Evolutionary conservation across 2,329 filamentous ascomycete genomes (phyloP).

Genomic region (Xylariaceae sp.): DNA sequence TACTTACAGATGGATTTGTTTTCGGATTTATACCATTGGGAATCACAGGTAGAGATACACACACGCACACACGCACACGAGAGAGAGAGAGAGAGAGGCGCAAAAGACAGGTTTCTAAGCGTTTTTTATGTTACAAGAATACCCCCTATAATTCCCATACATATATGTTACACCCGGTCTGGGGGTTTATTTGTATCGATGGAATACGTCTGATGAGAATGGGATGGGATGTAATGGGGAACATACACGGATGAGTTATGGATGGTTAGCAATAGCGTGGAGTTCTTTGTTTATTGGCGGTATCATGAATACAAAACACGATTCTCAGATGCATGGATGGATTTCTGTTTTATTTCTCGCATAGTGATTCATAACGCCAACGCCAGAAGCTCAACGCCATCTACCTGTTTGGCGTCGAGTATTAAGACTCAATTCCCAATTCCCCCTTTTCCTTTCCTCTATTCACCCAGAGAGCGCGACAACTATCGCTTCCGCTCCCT

Average conservation of each 20-base stretch:
- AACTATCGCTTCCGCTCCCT: constrained; percentile 54
- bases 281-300: neutral
- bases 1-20: neutral
- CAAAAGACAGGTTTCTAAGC: neutral
- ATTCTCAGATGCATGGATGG: constrained; percentile 2
- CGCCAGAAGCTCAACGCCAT: constrained; percentile 11
- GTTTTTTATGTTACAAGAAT: neutral
- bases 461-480: neutral
- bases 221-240: constrained; percentile 11
- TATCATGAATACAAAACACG: neutral
- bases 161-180: neutral
- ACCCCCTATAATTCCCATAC: neutral
- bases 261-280: constrained; percentile 7
- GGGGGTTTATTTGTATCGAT: neutral
- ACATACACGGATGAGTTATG: constrained; percentile 7
- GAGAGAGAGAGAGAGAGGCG: too few species aligned
- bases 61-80: neutral
- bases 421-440: neutral
- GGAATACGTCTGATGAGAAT: neutral
- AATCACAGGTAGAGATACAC: constrained; percentile 1
- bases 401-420: constrained; percentile 7
- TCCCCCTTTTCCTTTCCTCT: neutral
- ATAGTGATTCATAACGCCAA: constrained; percentile 1
- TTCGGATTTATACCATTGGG: neutral
- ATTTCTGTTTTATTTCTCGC: constrained; percentile 10